Conservation (phyloP, 2,329 filamentous ascomycete genomes). For the Aureobasidium namibiae region DNA sequence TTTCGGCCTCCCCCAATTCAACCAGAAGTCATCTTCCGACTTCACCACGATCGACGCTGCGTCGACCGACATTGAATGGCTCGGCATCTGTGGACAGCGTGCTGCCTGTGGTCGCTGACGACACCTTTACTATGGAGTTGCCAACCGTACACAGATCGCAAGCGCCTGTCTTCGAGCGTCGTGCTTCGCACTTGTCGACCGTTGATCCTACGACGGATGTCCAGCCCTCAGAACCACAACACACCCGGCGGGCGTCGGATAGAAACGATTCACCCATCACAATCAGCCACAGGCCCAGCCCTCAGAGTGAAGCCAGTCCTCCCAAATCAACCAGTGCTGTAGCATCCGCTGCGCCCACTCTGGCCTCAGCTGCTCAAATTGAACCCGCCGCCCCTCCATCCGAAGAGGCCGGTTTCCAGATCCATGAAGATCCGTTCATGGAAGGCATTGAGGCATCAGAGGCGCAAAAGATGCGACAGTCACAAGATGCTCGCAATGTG, state of each 20-base stretch:
- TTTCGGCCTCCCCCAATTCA: constrained; percentile 16
- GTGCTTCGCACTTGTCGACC: not conserved
- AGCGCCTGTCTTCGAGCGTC: constrained; percentile 18
- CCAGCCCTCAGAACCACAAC: not conserved
- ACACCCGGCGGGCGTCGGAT: not conserved
- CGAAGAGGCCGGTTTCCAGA: constrained; percentile 33
- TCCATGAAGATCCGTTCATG: constrained; percentile 46
- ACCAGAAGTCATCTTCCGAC: constrained; percentile 25
- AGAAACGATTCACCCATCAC: constrained; percentile 10
- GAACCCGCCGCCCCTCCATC: not conserved
- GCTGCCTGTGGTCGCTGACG: constrained; percentile 29
- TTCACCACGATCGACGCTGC: constrained; percentile 13
- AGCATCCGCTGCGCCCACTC: constrained; percentile 22
- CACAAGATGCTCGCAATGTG: constrained; percentile 31
- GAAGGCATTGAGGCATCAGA: constrained; percentile 26
- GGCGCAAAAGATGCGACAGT: constrained; percentile 20
- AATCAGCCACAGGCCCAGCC: constrained; percentile 9
- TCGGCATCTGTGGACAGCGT: constrained; percentile 33
- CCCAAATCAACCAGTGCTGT: constrained; percentile 19
- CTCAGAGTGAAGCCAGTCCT: constrained; percentile 18
- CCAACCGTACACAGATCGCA: constrained; percentile 28
- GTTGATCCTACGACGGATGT: not conserved
- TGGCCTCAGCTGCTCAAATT: not conserved
- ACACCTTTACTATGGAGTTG: constrained; percentile 45
- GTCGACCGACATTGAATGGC: constrained; percentile 30